phyloP scores from a whole-genome alignment of 371 early-diverging fungal genomes.

The Dichotomocladium elegans region DNA sequence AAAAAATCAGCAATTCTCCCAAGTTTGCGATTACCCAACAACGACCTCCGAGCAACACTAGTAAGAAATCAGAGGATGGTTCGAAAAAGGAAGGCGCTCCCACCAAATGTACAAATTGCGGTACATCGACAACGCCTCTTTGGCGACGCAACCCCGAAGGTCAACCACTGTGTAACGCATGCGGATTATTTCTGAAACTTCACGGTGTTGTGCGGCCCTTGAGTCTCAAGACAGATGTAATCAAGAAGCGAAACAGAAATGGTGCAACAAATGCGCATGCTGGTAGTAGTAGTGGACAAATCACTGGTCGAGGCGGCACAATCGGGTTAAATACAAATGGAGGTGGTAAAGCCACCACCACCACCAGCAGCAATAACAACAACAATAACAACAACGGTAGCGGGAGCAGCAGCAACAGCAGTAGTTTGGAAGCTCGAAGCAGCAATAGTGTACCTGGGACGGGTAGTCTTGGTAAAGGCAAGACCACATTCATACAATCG shows the following conservation, averaged over 20 bases:
- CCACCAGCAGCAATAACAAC: not conserved
- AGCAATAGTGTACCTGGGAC: not conserved
- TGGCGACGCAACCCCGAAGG: conserved; percentile 89
- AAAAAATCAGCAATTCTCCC: conserved; percentile 3
- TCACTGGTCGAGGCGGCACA: conserved; percentile 1
- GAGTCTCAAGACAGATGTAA: conserved; percentile 74
- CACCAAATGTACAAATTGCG: conserved; percentile 82
- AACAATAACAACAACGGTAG: not conserved
- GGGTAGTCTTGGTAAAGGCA: not conserved
- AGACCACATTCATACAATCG: not conserved
- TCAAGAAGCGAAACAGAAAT: conserved; percentile 75
- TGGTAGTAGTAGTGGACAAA: no score
- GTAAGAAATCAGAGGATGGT: conserved; percentile 16
- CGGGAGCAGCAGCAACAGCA: not conserved
- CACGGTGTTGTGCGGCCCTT: conserved; percentile 81
- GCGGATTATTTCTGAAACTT: conserved; percentile 69
- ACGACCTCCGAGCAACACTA: not conserved
- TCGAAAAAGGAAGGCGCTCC: conserved; percentile 24
- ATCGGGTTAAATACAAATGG: no score
- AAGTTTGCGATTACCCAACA: conserved; percentile 4
- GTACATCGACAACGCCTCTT: conserved; percentile 84
- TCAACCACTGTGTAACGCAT: conserved; percentile 59
- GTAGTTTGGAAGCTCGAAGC: not conserved
- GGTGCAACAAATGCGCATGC: conserved; percentile 7
- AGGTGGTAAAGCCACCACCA: not conserved